Evolutionary conservation across 148 eudicot species (phyloP).

Genomic region (Chenopodium album): DNA sequence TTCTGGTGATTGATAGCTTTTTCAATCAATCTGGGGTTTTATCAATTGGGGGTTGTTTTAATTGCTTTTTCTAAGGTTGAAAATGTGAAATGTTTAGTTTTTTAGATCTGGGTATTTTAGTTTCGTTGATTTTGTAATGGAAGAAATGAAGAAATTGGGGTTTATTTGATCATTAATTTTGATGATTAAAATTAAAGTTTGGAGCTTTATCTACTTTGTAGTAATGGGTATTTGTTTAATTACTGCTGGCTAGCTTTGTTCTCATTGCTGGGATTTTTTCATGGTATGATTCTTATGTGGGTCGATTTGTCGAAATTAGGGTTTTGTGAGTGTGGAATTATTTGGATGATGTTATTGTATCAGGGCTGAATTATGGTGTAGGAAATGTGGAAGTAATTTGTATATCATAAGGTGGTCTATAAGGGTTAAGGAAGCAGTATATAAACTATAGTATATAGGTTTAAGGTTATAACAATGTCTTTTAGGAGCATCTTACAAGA

Average conservation of each 20-base stretch:
- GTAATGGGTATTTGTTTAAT: constrained; percentile 1
- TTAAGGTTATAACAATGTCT: constrained; percentile 39
- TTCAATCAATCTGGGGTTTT: constrained; percentile 3
- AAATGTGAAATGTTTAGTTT: not conserved
- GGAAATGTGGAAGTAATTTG: constrained; percentile 13
- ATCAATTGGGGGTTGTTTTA: not conserved
- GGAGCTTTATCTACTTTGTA: constrained; percentile 10
- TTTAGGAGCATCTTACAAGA: constrained; percentile 69
- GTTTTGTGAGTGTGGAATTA: constrained; percentile 1
- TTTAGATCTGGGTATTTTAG: constrained; percentile 26
- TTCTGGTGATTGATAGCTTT: not conserved
- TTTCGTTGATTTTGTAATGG: not conserved
- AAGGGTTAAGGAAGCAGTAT: not conserved
- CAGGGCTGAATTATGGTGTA: not conserved
- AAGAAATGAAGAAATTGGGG: not conserved
- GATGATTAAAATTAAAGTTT: not conserved
- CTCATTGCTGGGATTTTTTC: not conserved
- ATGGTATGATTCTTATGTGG: constrained; percentile 8
- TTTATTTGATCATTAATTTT: not conserved
- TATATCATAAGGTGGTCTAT: not conserved
- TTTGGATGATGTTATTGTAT: constrained; percentile 10
- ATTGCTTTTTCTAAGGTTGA: constrained; percentile 3
- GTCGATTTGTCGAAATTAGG: constrained; percentile 13
- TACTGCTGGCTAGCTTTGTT: not conserved
- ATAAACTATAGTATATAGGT: not conserved